A percentile compares a stretch with the other conserved stretches of the same genome.
Evolutionary conservation across 495 filamentous ascomycete genomes (phyloP).

Genomic region (Aspergillus homomorphus): DNA sequence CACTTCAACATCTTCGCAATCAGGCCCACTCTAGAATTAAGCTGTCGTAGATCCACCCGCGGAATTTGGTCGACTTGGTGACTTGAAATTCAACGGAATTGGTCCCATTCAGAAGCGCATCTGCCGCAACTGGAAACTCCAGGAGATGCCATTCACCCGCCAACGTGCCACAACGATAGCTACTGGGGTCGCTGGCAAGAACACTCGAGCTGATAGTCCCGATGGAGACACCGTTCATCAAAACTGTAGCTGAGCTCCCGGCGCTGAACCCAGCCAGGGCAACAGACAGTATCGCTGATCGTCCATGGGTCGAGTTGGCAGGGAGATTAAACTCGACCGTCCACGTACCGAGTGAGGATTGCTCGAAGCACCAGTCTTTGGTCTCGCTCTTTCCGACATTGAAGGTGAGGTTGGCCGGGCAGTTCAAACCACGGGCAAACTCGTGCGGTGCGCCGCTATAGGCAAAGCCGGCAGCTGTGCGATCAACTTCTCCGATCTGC

Average conservation of each 20-base stretch:
- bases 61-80: background rate
- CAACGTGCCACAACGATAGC: slow-evolving; percentile 32
- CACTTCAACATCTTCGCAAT: background rate
- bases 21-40: background rate
- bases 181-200: slow-evolving; percentile 24
- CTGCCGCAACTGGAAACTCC: slow-evolving; percentile 25
- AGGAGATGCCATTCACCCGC: slow-evolving; percentile 36
- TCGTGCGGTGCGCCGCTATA: slow-evolving; percentile 33
- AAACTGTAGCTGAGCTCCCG: slow-evolving; percentile 20
- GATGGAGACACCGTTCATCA: slow-evolving; percentile 19
- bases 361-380: slow-evolving; percentile 38
- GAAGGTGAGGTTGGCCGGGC: slow-evolving; percentile 32
- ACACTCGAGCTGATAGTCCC: slow-evolving; percentile 16
- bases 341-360: slow-evolving; percentile 34
- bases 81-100: slow-evolving; percentile 1
- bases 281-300: slow-evolving; percentile 19
- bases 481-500: slow-evolving; percentile 39
- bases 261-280: slow-evolving; percentile 30
- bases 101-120: background rate
- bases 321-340: slow-evolving; percentile 25
- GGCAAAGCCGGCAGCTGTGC: slow-evolving; percentile 34
- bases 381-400: slow-evolving; percentile 25
- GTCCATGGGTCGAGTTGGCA: background rate
- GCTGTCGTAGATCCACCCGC: background rate
- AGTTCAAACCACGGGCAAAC: slow-evolving; percentile 31